Conservation (phyloP, 2,329 filamentous ascomycete species). For the Coleophoma eucalyptorum region DNA sequence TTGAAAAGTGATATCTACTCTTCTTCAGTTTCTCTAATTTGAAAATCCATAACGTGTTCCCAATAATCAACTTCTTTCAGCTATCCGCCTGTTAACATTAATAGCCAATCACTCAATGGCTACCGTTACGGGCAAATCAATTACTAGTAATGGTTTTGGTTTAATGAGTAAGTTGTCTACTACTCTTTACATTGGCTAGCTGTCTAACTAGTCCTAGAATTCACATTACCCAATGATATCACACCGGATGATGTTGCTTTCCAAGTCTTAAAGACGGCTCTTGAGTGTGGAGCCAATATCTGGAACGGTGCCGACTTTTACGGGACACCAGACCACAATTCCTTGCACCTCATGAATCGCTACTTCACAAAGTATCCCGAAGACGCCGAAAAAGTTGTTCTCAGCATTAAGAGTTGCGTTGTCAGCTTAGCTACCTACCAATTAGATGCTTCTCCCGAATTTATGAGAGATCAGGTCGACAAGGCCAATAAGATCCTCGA, state of each 20-base stretch:
- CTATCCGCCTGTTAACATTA: no score
- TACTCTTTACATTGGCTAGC: neutral
- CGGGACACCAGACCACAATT: constrained; percentile 53
- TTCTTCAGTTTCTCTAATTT: neutral
- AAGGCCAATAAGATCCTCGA: constrained; percentile 42
- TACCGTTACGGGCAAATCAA: constrained; percentile 32
- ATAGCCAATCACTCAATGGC: constrained; percentile 3
- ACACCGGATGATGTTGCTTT: constrained; percentile 44
- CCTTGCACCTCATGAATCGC: constrained; percentile 51
- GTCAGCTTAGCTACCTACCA: constrained; percentile 25
- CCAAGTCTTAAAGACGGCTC: constrained; percentile 49
- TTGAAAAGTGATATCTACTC: neutral
- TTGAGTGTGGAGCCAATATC: constrained; percentile 38
- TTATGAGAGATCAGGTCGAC: constrained; percentile 52
- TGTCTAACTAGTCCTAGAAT: constrained; percentile 8
- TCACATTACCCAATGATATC: constrained; percentile 17
- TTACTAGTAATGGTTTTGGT: constrained; percentile 49
- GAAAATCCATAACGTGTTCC: neutral
- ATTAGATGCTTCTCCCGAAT: constrained; percentile 46
- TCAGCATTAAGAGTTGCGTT: constrained; percentile 57
- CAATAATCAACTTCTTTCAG: neutral
- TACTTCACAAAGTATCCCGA: constrained; percentile 63
- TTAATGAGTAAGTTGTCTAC: constrained; percentile 33
- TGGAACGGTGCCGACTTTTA: constrained; percentile 67
- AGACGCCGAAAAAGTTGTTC: constrained; percentile 55